These are phyloP conservation scores for Monosporascus cannonballus DNA, from an alignment of 2,329 filamentous ascomycete species.

Conservation along the genomic window DNA sequence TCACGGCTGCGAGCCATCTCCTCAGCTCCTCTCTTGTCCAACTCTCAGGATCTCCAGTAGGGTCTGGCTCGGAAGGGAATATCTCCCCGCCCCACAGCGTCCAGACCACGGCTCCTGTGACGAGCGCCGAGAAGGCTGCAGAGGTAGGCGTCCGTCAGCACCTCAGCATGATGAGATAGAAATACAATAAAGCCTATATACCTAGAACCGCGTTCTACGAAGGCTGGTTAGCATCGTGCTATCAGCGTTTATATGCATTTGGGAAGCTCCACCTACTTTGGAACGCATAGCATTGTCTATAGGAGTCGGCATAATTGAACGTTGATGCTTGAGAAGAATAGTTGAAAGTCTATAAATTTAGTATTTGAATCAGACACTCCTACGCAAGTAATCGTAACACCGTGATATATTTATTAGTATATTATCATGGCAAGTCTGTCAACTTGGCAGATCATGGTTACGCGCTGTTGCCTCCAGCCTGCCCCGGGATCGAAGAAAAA, in stretches of 20 bases:
- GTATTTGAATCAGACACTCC: not conserved
- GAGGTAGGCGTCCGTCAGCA: constrained; percentile 22
- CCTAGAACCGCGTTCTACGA: constrained; percentile 63
- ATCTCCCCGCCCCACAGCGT: constrained; percentile 80
- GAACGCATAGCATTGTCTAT: constrained; percentile 65
- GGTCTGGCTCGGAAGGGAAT: constrained; percentile 69
- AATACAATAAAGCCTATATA: constrained; percentile 27
- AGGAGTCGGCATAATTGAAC: constrained; percentile 58
- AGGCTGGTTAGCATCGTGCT: constrained; percentile 6
- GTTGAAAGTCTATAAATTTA: not conserved
- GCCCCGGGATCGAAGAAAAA: not conserved
- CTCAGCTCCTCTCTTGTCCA: constrained; percentile 80
- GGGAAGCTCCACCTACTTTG: constrained; percentile 44
- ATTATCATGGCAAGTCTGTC: no score
- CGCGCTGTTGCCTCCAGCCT: no score
- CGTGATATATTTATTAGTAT: no score
- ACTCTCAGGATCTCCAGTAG: constrained; percentile 61
- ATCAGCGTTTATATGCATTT: not conserved
- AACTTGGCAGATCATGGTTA: no score
- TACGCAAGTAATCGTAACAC: no score
- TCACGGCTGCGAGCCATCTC: constrained; percentile 74
- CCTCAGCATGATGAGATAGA: constrained; percentile 1
- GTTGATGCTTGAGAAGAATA: not conserved
- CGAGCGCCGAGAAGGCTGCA: constrained; percentile 71
- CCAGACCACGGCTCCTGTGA: constrained; percentile 77